Conservation (phyloP, 2,329 filamentous ascomycete species). For the Claviceps spartinae region DNA sequence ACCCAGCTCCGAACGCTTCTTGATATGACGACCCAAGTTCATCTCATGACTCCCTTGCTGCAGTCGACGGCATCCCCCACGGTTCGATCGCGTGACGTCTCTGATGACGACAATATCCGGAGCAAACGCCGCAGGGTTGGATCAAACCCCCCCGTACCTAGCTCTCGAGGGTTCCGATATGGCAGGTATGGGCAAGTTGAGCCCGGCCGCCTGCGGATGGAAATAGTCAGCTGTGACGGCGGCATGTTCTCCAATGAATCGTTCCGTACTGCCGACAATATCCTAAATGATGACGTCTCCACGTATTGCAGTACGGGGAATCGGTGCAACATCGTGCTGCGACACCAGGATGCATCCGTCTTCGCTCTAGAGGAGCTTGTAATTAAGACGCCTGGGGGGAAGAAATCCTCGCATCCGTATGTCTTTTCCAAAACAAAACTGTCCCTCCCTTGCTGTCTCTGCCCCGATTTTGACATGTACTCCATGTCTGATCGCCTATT, state of each 20-base stretch:
- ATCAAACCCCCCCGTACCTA: conserved; percentile 38
- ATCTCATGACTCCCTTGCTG: conserved; percentile 15
- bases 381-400: conserved; percentile 66
- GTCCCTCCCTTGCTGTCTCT: neutral
- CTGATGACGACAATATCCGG: conserved; percentile 37
- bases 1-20: conserved; percentile 29
- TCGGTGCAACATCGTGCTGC: conserved; percentile 73
- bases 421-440: conserved; percentile 21
- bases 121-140: conserved; percentile 60
- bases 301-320: conserved; percentile 88
- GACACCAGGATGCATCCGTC: conserved; percentile 64
- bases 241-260: conserved; percentile 53
- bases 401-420: conserved; percentile 75
- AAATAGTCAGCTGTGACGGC: conserved; percentile 80
- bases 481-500: neutral
- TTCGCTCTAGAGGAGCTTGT: conserved; percentile 78
- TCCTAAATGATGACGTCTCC: conserved; percentile 66
- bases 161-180: conserved; percentile 55
- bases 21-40: conserved; percentile 23
- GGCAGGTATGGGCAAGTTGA: conserved; percentile 81
- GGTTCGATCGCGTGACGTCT: conserved; percentile 23
- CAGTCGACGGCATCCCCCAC: conserved; percentile 21
- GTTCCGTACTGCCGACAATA: conserved; percentile 61
- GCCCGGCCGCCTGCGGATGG: conserved; percentile 68
- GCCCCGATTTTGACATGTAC: neutral